Conservation (phyloP, 768 basidiomycete genomes). For the Leccinum longicurvipes region DNA sequence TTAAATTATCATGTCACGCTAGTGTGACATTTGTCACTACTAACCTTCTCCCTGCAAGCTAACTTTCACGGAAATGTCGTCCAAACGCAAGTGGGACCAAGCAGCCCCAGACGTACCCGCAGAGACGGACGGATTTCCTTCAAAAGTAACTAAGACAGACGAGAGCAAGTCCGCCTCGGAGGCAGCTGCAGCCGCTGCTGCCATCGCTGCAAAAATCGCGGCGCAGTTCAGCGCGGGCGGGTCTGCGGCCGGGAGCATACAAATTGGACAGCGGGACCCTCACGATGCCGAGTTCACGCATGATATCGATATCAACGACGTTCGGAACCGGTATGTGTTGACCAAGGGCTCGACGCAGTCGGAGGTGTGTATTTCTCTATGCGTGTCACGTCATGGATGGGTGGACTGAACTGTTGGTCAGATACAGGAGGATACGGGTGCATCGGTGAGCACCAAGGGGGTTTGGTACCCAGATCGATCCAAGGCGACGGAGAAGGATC, state of each 20-base stretch:
- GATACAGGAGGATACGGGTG: slow-evolving; percentile 92
- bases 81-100: slow-evolving; percentile 84
- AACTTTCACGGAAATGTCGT: slow-evolving; percentile 48
- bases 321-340: slow-evolving; percentile 90
- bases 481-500: slow-evolving; percentile 90
- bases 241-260: slow-evolving; percentile 36
- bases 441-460: slow-evolving; percentile 89
- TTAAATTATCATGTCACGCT: slow-evolving; percentile 16
- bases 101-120: slow-evolving; percentile 44
- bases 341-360: slow-evolving; percentile 92
- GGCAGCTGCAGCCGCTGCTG: slow-evolving; percentile 71
- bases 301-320: slow-evolving; percentile 96
- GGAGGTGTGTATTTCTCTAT: slow-evolving; percentile 59
- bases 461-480: slow-evolving; percentile 93
- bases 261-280: slow-evolving; percentile 53
- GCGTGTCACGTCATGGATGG: background rate
- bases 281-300: slow-evolving; percentile 81
- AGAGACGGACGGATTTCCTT: slow-evolving; percentile 38
- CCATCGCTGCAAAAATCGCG: slow-evolving; percentile 93
- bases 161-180: slow-evolving; percentile 53
- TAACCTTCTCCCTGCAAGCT: too few relatives aligned
- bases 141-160: slow-evolving; percentile 45
- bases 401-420: slow-evolving; percentile 32
- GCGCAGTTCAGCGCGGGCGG: slow-evolving; percentile 66
- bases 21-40: slow-evolving; percentile 15